A percentile compares a stretch with the other conserved stretches of the same genome.
Evolutionary conservation across 177 flowering plant species (phyloP).

Genomic region (Vitis hybrid): DNA sequence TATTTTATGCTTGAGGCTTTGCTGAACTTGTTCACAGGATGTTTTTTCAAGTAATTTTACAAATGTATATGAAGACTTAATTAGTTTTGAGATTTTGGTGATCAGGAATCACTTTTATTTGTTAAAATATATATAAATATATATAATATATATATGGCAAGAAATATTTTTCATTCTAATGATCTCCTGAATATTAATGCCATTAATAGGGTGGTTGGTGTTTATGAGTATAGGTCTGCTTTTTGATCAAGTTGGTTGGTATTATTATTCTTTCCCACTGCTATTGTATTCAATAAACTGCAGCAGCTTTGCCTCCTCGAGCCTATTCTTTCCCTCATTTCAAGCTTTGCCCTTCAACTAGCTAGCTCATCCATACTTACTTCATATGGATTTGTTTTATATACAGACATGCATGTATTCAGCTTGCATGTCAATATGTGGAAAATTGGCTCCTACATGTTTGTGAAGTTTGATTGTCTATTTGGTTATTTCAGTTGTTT

Average conservation of each 20-base stretch:
- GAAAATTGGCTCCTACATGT: too few species aligned
- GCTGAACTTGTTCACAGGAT: slow-evolving; percentile 1
- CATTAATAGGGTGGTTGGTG: slow-evolving; percentile 33
- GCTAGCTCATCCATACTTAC: too few species aligned
- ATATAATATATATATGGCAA: slow-evolving; percentile 2
- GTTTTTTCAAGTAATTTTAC: slow-evolving; percentile 18
- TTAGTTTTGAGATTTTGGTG: slow-evolving; percentile 17
- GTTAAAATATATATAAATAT: neutral
- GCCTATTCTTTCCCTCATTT: neutral
- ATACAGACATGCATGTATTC: too few species aligned
- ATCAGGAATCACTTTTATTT: slow-evolving; percentile 14
- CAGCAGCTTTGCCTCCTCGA: neutral
- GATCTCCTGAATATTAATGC: slow-evolving; percentile 14
- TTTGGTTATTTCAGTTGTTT: too few species aligned
- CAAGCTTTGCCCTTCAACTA: too few species aligned
- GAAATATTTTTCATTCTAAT: neutral
- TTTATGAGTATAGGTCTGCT: slow-evolving; percentile 12
- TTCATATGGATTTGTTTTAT: too few species aligned
- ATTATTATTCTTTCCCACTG: neutral
- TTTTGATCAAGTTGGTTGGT: slow-evolving; percentile 13
- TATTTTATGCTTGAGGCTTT: slow-evolving; percentile 16
- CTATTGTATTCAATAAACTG: neutral
- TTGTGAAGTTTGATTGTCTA: too few species aligned
- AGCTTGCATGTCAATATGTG: too few species aligned
- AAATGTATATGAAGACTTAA: slow-evolving; percentile 33